Conservation (phyloP, 495 filamentous ascomycete genomes). For the Gamarada debralockiae region DNA sequence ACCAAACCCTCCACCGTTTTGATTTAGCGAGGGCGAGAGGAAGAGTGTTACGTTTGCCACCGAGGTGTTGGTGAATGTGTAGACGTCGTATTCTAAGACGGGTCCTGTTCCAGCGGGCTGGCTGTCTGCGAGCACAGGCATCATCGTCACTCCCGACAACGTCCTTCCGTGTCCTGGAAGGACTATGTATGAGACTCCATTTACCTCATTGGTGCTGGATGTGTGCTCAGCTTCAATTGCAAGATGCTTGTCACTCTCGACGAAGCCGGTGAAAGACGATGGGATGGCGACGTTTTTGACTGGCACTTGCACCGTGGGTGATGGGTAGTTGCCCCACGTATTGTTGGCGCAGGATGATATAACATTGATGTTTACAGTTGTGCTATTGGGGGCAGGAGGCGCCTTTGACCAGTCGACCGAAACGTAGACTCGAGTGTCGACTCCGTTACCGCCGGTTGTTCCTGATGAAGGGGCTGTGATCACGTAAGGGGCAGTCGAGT, state of each 20-base stretch:
- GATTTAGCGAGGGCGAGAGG: slow-evolving; percentile 58
- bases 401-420: slow-evolving; percentile 58
- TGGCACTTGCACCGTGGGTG: slow-evolving; percentile 55
- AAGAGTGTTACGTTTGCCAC: slow-evolving; percentile 57
- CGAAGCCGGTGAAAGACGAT: slow-evolving; percentile 56
- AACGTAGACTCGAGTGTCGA: slow-evolving; percentile 55
- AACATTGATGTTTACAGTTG: slow-evolving; percentile 50
- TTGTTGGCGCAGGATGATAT: slow-evolving; percentile 39
- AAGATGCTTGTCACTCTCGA: slow-evolving; percentile 59
- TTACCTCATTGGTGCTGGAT: slow-evolving; percentile 33
- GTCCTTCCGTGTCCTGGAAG: slow-evolving; percentile 55
- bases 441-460: slow-evolving; percentile 42
- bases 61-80: slow-evolving; percentile 52
- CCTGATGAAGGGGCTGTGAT: slow-evolving; percentile 52
- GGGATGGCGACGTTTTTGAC: slow-evolving; percentile 51
- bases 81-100: slow-evolving; percentile 61
- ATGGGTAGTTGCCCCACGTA: slow-evolving; percentile 44
- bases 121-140: slow-evolving; percentile 44
- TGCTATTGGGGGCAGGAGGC: slow-evolving; percentile 43
- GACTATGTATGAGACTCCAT: slow-evolving; percentile 45
- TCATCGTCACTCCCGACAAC: slow-evolving; percentile 53
- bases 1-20: slow-evolving; percentile 43
- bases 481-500: slow-evolving; percentile 51
- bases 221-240: slow-evolving; percentile 59
- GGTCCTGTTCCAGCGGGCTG: slow-evolving; percentile 45